These are phyloP conservation scores for Byssoonygena ceratinophila DNA, from an alignment of 2,329 filamentous ascomycete species.

Conservation along the genomic window DNA sequence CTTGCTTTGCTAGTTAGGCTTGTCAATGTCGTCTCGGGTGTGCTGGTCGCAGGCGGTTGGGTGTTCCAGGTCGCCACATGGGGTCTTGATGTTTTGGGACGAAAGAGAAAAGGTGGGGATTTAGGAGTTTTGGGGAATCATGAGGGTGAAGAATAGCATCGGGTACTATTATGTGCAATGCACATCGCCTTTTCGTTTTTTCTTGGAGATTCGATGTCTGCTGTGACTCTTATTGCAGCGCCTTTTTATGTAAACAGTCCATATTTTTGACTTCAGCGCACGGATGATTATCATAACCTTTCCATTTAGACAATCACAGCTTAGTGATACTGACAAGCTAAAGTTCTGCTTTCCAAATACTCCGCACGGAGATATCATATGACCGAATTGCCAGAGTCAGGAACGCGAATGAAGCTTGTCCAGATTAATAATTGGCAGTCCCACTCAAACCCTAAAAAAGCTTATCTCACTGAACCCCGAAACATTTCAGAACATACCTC, in stretches of 20 bases:
- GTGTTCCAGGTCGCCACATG: constrained; percentile 76
- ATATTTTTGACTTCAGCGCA: no score
- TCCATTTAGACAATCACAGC: no score
- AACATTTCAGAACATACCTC: neutral
- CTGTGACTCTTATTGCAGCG: no score
- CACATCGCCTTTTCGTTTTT: neutral
- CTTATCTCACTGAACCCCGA: neutral
- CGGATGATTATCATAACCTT: no score
- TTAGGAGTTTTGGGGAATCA: constrained; percentile 42
- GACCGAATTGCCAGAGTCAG: no score
- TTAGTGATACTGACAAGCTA: no score
- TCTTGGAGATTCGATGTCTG: no score
- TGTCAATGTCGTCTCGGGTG: constrained; percentile 82
- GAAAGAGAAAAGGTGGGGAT: constrained; percentile 30
- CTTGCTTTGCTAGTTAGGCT: constrained; percentile 67
- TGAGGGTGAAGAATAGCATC: constrained; percentile 23
- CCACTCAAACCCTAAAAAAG: neutral
- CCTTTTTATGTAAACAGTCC: no score
- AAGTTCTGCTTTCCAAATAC: no score
- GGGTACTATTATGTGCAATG: neutral
- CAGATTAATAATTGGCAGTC: neutral
- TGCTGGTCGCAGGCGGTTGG: constrained; percentile 91
- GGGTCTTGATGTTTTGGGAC: constrained; percentile 44
- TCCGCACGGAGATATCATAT: no score
- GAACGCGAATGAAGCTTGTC: neutral